Evolutionary conservation across 2,329 filamentous ascomycete genomes (phyloP).

Genomic region (Teratosphaeria destructans): DNA sequence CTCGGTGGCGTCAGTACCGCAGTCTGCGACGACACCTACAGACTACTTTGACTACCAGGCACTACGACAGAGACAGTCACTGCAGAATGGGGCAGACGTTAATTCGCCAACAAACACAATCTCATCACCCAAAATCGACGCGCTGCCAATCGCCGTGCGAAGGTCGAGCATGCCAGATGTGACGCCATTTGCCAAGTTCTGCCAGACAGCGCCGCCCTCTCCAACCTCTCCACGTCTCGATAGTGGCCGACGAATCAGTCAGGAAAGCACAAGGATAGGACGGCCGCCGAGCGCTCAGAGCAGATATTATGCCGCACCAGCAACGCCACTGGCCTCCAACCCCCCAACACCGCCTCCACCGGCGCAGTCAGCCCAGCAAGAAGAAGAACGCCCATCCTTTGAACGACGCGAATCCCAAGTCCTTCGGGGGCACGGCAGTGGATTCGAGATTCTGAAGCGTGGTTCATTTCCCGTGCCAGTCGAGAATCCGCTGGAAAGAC

Average conservation of each 20-base stretch:
- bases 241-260: background rate
- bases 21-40: background rate
- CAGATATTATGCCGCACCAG: slow-evolving; percentile 3
- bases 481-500: slow-evolving; percentile 11
- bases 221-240: slow-evolving; percentile 6
- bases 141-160: slow-evolving; percentile 17
- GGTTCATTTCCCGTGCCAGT: slow-evolving; percentile 17
- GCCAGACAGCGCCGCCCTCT: slow-evolving; percentile 16
- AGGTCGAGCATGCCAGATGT: slow-evolving; percentile 23
- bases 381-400: slow-evolving; percentile 11
- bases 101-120: slow-evolving; percentile 3
- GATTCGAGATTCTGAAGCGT: slow-evolving; percentile 26
- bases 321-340: background rate
- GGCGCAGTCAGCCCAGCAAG: background rate
- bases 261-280: background rate
- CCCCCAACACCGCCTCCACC: background rate
- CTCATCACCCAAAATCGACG: slow-evolving; percentile 12
- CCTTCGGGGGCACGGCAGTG: slow-evolving; percentile 23
- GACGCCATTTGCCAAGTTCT: slow-evolving; percentile 22
- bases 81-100: background rate
- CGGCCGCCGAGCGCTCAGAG: background rate
- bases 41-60: slow-evolving; percentile 5
- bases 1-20: background rate
- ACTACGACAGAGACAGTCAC: background rate
- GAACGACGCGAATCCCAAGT: slow-evolving; percentile 17